Evolutionary conservation across 2,329 filamentous ascomycete genomes (phyloP), one percentile per base, ranked within the genome.

Genomic region (Cercospora berteroae): DNA sequence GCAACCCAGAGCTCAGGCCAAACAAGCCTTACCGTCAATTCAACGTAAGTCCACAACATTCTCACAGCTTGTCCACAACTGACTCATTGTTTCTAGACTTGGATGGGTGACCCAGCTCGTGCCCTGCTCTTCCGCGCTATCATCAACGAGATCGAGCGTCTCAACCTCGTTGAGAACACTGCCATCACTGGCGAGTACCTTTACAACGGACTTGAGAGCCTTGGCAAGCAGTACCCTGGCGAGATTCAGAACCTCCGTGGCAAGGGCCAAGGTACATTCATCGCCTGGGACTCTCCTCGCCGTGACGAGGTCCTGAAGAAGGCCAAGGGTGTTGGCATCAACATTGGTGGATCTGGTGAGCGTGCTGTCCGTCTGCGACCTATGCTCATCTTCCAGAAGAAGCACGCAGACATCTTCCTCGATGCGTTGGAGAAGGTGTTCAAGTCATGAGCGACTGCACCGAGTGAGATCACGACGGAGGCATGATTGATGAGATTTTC

Each of bases 21-120:
- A 96, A 96, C 84, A 94, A 94, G 86, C 91, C 94, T 5, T 97
- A 96, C 85, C 89, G 93, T 69, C 93, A 97, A 82, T 97, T 97
- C 86, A 97, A 97, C 85, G 73, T 74, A 61, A 73, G 72, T 68
- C 20, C 33, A 48, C 20, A 29, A 33, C 1, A 12, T 18, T 5
- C 23, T 23, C 10, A 18, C 16, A 25, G 5, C 16, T 4, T 42
- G 23, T 25, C 2, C 48, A 20, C 42, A 48, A 55, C 68, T 71
- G 57, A 70, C 60, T 44, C 18, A 20, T 23, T 50, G 25, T 10
- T 48, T 42, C 5, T 60, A 74, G 71, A 73, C 71, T 62, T 97
- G 93, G 93, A 96, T 97, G 90, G 93, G 93, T 75, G 93, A 97
- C 82, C 93, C 93, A 16, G 89, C 90, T 13, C 89, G 92, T 68